phyloP scores from a whole-genome alignment of 2,329 filamentous ascomycete species.

The Neofusicoccum umdonicola region DNA sequence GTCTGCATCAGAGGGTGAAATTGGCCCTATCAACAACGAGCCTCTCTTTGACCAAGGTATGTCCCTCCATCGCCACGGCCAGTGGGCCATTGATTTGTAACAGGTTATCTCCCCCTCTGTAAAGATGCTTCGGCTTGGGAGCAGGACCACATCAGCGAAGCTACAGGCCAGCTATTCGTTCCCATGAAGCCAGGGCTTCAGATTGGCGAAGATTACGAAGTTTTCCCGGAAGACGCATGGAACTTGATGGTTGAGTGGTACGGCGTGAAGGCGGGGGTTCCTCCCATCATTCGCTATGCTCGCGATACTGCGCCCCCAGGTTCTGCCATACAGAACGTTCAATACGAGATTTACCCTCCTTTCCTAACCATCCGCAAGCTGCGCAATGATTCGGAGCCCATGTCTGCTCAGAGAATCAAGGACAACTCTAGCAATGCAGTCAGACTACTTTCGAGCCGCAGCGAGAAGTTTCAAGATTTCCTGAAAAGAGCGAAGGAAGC shows the following conservation, averaged over 20 bases:
- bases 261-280: constrained; percentile 66
- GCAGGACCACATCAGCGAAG: constrained; percentile 28
- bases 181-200: constrained; percentile 67
- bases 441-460: constrained; percentile 68
- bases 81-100: neutral
- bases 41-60: constrained; percentile 25
- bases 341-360: constrained; percentile 81
- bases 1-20: constrained; percentile 58
- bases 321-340: constrained; percentile 57
- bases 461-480: constrained; percentile 70
- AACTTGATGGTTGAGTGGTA: constrained; percentile 79
- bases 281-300: constrained; percentile 71
- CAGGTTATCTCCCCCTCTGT: neutral
- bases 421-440: constrained; percentile 61
- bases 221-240: constrained; percentile 80
- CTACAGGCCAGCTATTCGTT: constrained; percentile 58
- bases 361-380: constrained; percentile 83
- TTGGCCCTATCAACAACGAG: constrained; percentile 79
- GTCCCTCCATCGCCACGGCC: neutral
- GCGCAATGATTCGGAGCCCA: constrained; percentile 56
- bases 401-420: constrained; percentile 57
- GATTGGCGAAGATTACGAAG: constrained; percentile 68
- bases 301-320: constrained; percentile 69
- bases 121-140: constrained; percentile 14
- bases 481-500: constrained; percentile 69